A percentile compares a stretch with the other conserved stretches of the same genome.
Evolutionary conservation across 306 rosid species (phyloP).

Genomic region (Rosa persica): DNA sequence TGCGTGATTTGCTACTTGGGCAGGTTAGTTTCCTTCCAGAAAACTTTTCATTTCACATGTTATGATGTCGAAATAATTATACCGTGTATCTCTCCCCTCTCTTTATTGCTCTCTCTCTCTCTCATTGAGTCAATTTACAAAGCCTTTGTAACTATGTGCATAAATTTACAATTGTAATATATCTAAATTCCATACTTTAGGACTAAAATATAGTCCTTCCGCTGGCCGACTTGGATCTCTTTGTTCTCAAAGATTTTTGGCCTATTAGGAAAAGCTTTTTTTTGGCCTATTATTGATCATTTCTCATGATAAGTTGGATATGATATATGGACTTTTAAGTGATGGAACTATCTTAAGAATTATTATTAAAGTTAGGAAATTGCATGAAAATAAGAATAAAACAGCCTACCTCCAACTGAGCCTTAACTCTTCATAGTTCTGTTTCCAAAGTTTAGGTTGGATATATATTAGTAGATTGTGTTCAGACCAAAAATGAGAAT

Average conservation of each 20-base stretch:
- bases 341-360: not conserved
- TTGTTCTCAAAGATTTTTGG: not conserved
- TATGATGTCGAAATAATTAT: not conserved
- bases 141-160: not conserved
- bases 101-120: not conserved
- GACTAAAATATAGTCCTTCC: not conserved
- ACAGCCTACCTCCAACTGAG: not conserved
- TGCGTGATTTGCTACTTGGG: constrained; percentile 98
- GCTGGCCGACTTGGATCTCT: not conserved
- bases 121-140: not conserved
- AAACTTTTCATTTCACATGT: not conserved
- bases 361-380: not conserved
- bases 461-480: not conserved
- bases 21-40: constrained; percentile 55
- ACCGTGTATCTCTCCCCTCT: too few relatives aligned
- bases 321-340: not conserved
- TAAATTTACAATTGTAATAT: not conserved
- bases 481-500: not conserved
- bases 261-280: not conserved
- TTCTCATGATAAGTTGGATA: not conserved
- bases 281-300: not conserved
- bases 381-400: not conserved
- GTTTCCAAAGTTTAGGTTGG: not conserved
- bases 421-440: not conserved
- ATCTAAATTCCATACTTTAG: not conserved